Evolutionary conservation across 1,284 basidiomycete species (phyloP).

Genomic region (Ustilago loliicola): DNA sequence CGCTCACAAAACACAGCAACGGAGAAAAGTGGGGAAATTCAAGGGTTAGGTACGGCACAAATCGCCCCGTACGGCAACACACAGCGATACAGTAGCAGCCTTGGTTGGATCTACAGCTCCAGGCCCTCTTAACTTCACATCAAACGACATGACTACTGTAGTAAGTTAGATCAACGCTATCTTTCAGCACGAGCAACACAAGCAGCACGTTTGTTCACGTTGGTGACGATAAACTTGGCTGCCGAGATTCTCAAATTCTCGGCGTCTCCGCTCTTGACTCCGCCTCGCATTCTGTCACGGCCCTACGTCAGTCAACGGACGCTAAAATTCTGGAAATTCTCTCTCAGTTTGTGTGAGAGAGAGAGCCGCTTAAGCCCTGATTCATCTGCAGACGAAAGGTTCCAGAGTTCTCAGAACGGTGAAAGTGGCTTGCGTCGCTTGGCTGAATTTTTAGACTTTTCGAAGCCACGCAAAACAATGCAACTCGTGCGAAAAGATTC

Average conservation of each 20-base stretch:
- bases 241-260: slow-evolving; percentile 12
- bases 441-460: not conserved
- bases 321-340: slow-evolving; percentile 6
- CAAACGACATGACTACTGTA: too few relatives aligned
- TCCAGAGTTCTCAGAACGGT: not conserved
- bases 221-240: not conserved
- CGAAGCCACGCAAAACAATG: not conserved
- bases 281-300: not conserved
- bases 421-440: not conserved
- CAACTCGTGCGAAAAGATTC: not conserved
- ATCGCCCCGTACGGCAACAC: too few relatives aligned
- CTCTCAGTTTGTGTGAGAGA: not conserved
- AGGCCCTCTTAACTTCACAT: too few relatives aligned
- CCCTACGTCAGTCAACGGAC: slow-evolving; percentile 24
- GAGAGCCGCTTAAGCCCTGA: not conserved
- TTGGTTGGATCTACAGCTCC: not conserved
- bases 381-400: slow-evolving; percentile 11
- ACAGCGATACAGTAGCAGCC: too few relatives aligned
- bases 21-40: slow-evolving; percentile 17
- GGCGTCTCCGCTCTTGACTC: slow-evolving; percentile 19
- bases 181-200: not conserved
- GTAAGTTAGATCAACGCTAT: not conserved
- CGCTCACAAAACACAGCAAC: slow-evolving; percentile 2
- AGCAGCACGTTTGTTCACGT: not conserved
- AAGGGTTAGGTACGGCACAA: not conserved